A percentile compares a stretch with the other conserved stretches of the same genome.
Evolutionary conservation across 805 yeast species (phyloP).

Genomic region (Kuraishia cidri): DNA sequence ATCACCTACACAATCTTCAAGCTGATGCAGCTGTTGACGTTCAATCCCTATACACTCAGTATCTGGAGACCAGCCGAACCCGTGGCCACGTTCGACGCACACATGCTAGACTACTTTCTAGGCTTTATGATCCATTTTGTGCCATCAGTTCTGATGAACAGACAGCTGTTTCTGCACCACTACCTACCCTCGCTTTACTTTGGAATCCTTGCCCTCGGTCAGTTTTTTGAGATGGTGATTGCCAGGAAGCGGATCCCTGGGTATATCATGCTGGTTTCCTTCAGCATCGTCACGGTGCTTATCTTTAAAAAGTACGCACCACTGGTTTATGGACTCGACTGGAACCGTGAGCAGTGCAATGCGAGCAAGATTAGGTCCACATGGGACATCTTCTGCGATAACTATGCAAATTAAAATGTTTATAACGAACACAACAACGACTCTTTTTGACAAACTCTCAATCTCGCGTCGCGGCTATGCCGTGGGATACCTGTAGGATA

Average conservation of each 20-base stretch:
- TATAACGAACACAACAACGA: background rate
- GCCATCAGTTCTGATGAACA: constrained; percentile 38
- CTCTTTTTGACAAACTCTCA: constrained; percentile 1
- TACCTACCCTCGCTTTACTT: constrained; percentile 44
- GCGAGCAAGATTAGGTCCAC: constrained; percentile 21
- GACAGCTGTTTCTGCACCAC: constrained; percentile 32
- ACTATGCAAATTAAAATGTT: background rate
- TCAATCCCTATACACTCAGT: constrained; percentile 1
- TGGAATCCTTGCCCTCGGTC: constrained; percentile 24
- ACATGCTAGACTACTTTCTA: constrained; percentile 25
- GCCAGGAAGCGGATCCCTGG: constrained; percentile 20
- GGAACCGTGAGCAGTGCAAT: constrained; percentile 34
- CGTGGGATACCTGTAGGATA: constrained; percentile 50
- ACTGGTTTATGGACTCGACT: constrained; percentile 33
- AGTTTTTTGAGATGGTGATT: constrained; percentile 26
- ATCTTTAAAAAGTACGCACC: constrained; percentile 26
- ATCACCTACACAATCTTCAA: constrained; percentile 10
- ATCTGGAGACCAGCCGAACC: background rate
- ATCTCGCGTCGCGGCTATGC: constrained; percentile 35
- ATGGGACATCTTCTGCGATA: constrained; percentile 36
- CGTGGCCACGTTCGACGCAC: constrained; percentile 11
- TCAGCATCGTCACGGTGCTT: constrained; percentile 11
- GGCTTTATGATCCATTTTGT: constrained; percentile 53
- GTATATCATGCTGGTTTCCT: constrained; percentile 10
- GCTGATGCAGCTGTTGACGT: constrained; percentile 1